phyloP scores from a whole-genome alignment of 2,329 filamentous ascomycete species.

The Phialemoniopsis sp. region DNA sequence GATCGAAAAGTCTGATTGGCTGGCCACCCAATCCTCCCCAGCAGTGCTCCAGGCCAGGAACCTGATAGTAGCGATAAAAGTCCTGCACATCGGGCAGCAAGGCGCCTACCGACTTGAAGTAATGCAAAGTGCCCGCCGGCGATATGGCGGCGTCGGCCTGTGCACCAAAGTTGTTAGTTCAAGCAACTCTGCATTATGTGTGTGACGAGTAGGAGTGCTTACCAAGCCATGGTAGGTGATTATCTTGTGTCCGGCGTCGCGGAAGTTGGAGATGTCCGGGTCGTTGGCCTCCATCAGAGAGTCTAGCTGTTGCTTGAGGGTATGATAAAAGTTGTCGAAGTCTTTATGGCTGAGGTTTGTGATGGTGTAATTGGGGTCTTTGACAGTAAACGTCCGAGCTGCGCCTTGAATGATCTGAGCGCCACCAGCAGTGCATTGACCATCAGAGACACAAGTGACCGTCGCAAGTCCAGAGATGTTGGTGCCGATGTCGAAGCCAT shows the following conservation, averaged over 20 bases:
- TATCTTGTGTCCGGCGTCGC: constrained; percentile 38
- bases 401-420: too few relatives aligned
- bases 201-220: too few relatives aligned
- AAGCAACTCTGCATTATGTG: too few relatives aligned
- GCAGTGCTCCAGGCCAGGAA: constrained; percentile 26
- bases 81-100: constrained; percentile 15
- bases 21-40: constrained; percentile 16
- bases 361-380: background rate
- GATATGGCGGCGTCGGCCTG: constrained; percentile 11
- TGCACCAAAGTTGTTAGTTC: background rate
- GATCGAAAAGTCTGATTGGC: constrained; percentile 17
- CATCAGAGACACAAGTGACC: constrained; percentile 3
- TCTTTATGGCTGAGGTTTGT: background rate
- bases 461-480: constrained; percentile 3
- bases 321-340: constrained; percentile 1
- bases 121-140: constrained; percentile 7
- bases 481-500: constrained; percentile 5
- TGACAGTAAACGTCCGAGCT: background rate
- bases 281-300: constrained; percentile 11
- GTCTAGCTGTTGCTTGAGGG: constrained; percentile 3
- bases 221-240: constrained; percentile 39
- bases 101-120: constrained; percentile 15
- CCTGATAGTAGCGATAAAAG: constrained; percentile 24
- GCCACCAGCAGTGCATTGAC: too few relatives aligned
- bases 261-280: constrained; percentile 39